Base-by-base conservation (phyloP, 108 stramenopile genomes). In the Fragilaria radians region DNA sequence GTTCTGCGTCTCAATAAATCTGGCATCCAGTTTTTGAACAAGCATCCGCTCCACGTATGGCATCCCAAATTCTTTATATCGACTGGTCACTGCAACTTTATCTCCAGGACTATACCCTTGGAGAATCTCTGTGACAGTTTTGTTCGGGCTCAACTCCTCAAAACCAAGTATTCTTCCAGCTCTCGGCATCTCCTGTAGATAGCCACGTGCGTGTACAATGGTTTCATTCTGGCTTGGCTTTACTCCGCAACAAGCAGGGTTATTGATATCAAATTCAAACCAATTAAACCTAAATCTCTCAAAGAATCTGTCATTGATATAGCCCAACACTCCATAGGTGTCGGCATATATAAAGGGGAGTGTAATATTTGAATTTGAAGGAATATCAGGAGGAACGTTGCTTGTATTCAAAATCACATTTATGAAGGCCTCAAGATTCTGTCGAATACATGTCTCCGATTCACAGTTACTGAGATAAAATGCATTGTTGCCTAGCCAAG, bases 121-220 rank as follows among this genome's bases (percentile, higher is more conserved):
- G 7, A 68, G 54, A 14, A 68, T 14, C 4, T 46, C 55, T 23
- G 55, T 54, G 0, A 61, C 63, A 27, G 57, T 65, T 64, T 49
- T 57, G n/a, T 64, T 36, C 46, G 67, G 67, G 4, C 46, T 58
- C 5, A 65, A 25, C 55, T 68, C 67, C 18, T 68, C 57, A 28
- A 68, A 68, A 26, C 67, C 67, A 17, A 36, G 57, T 17, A n/a
- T 2, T 1, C 30, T 58, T 32, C 63, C 64, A 48, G 4, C 18
- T 21, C 24, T 64, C 50, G 50, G 50, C 23, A 51, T 19, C 19
- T 51, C 50, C 50, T 19, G 5, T 25, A 18, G 7, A 21, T 19
- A 51, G 24, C 24, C 24, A 19, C 50, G n/a, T 19, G n/a, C n/a
- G 22, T 24, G 23, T 5, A 51, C 9, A 19, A 51, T 21, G 50